Base-by-base conservation (phyloP, 2,329 filamentous ascomycete species). In the Sphaerulina populicola region DNA sequence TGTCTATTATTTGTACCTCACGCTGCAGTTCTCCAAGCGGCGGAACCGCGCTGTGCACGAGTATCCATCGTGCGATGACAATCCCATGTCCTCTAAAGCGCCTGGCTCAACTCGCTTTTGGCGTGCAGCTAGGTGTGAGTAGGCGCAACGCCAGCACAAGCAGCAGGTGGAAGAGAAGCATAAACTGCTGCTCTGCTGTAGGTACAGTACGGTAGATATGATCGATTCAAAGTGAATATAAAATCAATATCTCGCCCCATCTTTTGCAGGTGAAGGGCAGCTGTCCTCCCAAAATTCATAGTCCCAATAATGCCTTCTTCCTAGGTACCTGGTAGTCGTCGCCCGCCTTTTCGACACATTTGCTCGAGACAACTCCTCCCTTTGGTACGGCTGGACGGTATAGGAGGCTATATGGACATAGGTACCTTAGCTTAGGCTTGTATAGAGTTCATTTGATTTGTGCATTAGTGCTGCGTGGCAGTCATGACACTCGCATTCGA, bases 381-480 rank as follows among this genome's bases (percentile, higher is more conserved):
- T 18, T 18, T 3, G 18, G 18, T 18, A 18, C 18, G 18, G 18
- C 18, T 18, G 18, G 18, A 18, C 18, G 18, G 18, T 18, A 18
- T 2, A 2, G 18, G 18, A 18, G 18, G 18, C 18, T 18, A 18
- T 3, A 18, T 18, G n/a, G n/a, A n/a, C n/a, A n/a, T n/a, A n/a
- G n/a, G 18, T 18, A 18, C 18, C 18, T 18, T 18, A 18, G 2
- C 18, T 18, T 18, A 3, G 18, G 2, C 1, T 18, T 18, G 18
- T 18, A 41, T 27, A 47, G 21, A 29, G 36, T 47, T 47, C 41
- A 47, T 47, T 27, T 47, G 45, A 21, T 29, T 47, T 29, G 45
- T 47, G 45, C 45, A 47, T 36, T 47, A 47, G 44, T 27, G 18
- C 36, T 12, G 45, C 45, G 12, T 23, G 37, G 36, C 37, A 18